These are phyloP conservation scores for Colletotrichum destructivum DNA, from an alignment of 2,329 filamentous ascomycete species.

Conservation along the genomic window DNA sequence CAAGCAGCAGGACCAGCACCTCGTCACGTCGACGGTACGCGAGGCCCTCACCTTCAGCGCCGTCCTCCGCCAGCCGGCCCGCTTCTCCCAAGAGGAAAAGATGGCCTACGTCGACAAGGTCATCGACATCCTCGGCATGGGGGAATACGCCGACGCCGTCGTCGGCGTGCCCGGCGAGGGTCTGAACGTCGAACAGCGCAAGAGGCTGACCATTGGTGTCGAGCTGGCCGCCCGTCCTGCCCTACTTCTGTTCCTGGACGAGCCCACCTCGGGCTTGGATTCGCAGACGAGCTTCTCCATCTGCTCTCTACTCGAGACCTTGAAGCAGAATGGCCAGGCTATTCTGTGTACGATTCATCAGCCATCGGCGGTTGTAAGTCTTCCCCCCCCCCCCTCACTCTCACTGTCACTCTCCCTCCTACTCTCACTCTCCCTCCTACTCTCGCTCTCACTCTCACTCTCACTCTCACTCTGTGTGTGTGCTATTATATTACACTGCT, in stretches of 20 bases:
- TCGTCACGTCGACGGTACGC: conserved; percentile 76
- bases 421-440: too few relatives aligned
- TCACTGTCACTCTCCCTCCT: neutral
- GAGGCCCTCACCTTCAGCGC: conserved; percentile 79
- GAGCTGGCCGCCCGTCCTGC: conserved; percentile 83
- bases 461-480: neutral
- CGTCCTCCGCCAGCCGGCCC: conserved; percentile 75
- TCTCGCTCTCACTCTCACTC: too few relatives aligned
- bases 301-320: conserved; percentile 77
- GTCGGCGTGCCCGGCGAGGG: conserved; percentile 77
- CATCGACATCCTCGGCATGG: conserved; percentile 54
- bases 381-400: neutral
- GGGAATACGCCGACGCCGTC: conserved; percentile 79
- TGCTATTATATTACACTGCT: too few relatives aligned
- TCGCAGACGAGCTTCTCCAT: conserved; percentile 84
- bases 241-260: conserved; percentile 81
- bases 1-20: conserved; percentile 80
- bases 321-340: conserved; percentile 66
- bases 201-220: conserved; percentile 81
- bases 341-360: conserved; percentile 68
- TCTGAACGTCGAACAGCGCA: conserved; percentile 60
- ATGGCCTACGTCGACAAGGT: conserved; percentile 50
- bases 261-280: conserved; percentile 83
- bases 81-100: conserved; percentile 57
- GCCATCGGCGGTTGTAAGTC: conserved; percentile 56